Base-by-base conservation (phyloP, 2,329 filamentous ascomycete genomes). In the Microdochium trichocladiopsis region DNA sequence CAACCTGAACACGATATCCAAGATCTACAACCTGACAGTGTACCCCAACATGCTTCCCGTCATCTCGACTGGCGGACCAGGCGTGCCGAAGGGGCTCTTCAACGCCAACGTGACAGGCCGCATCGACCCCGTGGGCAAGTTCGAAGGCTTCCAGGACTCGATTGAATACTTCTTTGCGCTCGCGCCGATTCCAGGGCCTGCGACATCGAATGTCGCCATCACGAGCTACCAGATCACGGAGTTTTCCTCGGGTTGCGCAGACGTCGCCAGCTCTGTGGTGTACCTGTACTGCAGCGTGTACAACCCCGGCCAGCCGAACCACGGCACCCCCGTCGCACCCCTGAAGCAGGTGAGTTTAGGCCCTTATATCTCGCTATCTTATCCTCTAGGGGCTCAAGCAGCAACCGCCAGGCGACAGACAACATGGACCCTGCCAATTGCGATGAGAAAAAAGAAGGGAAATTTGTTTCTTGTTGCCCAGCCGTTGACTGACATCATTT, bases 161-260 rank as follows among this genome's bases (percentile, higher is more conserved):
- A 69, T 71, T 51, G 71, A 73, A 60, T 73, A 73, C 57, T 74
- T 75, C 57, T 74, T 73, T 53, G 69, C 69, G 6, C 61, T 74
- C 6, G 63, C 72, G 2, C 69, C 69, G 1, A 53, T 67, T 4
- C 66, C 69, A 50, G 60, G 56, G 49, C 64, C 64, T 36, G 55
- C 60, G 2, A 59, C 56, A 10, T 56, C 53, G 23, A 45, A 45
- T 18, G 63, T 66, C 9, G 63, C 65, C 37, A 68, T 71, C 55
- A 67, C 65, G 14, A 58, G 59, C 33, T 64, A 61, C 51, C 51
- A 65, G 25, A 60, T 72, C 49, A 60, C 61, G 25, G 61, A 65
- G 48, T 71, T 70, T 53, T 64, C 53, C 36, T 66, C 64, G 4
- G 62, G 58, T 18, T 72, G 69, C 55, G 53, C 58, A 3, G 61